phyloP scores from a whole-genome alignment of 129 eudicot genomes.

The Escallonia herrerae region DNA sequence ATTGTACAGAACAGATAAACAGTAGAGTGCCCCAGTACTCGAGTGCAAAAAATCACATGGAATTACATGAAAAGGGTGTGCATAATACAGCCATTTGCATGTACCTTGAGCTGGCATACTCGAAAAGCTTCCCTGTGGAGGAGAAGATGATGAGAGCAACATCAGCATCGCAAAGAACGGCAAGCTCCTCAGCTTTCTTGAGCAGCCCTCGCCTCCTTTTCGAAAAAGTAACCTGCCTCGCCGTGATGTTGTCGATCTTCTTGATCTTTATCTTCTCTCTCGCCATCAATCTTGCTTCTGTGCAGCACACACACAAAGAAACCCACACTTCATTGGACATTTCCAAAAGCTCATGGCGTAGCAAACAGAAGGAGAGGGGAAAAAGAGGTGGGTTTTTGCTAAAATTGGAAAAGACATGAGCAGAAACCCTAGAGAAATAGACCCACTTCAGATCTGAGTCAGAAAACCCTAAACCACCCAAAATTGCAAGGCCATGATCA shows the following conservation, averaged over 20 bases:
- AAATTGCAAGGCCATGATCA: too few species aligned
- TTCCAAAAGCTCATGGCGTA: not conserved
- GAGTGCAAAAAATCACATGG: not conserved
- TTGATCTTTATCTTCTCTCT: slow-evolving; percentile 56
- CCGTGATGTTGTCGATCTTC: slow-evolving; percentile 44
- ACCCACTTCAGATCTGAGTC: not conserved
- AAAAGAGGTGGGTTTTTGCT: not conserved
- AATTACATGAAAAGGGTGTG: not conserved
- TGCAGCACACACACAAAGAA: not conserved
- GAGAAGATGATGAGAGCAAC: slow-evolving; percentile 55
- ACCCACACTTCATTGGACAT: not conserved
- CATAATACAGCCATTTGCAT: not conserved
- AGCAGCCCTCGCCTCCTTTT: slow-evolving; percentile 58
- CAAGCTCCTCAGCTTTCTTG: slow-evolving; percentile 56
- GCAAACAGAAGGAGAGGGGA: not conserved
- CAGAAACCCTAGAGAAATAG: not conserved
- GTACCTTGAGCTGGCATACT: slow-evolving; percentile 52
- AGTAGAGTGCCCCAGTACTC: slow-evolving; percentile 1
- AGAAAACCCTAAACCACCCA: too few species aligned
- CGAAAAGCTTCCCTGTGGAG: slow-evolving; percentile 48
- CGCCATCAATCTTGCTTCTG: slow-evolving; percentile 25
- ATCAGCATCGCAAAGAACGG: slow-evolving; percentile 57
- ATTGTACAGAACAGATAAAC: too few species aligned
- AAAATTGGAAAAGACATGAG: not conserved
- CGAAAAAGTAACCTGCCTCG: slow-evolving; percentile 54